phyloP scores from a whole-genome alignment of 2,329 filamentous ascomycete genomes.

The Cercospora canescens region DNA sequence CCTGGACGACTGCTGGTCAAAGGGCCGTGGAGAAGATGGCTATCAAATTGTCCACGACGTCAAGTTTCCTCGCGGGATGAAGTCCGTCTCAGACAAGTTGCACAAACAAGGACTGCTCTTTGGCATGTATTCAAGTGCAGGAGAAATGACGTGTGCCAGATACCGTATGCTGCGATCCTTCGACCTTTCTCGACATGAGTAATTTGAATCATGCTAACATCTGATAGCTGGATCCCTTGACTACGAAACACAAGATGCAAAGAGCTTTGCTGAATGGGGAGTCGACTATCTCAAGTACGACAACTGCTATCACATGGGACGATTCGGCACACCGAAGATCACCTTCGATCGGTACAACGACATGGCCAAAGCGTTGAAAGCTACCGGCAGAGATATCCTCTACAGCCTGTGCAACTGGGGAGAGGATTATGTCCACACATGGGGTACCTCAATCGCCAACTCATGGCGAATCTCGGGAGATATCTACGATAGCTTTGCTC shows the following conservation, averaged over 20 bases:
- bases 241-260: slow-evolving; percentile 59
- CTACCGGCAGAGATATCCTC: neutral
- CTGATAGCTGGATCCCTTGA: slow-evolving; percentile 48
- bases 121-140: slow-evolving; percentile 63
- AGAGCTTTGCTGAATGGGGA: slow-evolving; percentile 59
- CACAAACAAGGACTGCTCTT: slow-evolving; percentile 54
- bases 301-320: neutral
- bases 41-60: neutral
- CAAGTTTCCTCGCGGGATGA: neutral
- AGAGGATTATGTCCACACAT: neutral
- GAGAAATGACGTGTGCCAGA: slow-evolving; percentile 45
- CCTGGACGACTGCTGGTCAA: neutral
- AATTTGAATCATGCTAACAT: neutral
- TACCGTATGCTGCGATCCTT: slow-evolving; percentile 42
- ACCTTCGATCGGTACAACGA: neutral
- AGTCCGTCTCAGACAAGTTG: slow-evolving; percentile 29
- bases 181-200: too few species aligned
- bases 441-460: neutral
- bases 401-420: neutral
- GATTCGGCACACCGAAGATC: neutral
- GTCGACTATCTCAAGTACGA: slow-evolving; percentile 57
- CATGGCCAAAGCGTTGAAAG: neutral
- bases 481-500: neutral
- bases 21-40: neutral
- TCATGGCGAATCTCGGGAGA: slow-evolving; percentile 2